A percentile compares a stretch with the other conserved stretches of the same genome.
phyloP scores from a whole-genome alignment of 2,329 filamentous ascomycete genomes.

The Nemania sp. region DNA sequence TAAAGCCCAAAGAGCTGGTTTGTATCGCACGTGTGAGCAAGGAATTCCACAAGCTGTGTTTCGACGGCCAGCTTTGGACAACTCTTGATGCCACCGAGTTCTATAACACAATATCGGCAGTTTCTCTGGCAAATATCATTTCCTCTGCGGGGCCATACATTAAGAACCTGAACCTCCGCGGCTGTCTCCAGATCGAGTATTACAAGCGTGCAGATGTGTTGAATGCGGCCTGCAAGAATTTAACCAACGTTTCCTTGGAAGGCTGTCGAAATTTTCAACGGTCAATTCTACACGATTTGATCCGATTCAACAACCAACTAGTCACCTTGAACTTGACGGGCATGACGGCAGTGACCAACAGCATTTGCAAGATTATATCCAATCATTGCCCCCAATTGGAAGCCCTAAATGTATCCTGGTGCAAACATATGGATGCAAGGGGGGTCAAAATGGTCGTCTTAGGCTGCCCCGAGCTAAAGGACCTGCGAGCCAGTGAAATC shows the following conservation, averaged over 20 bases:
- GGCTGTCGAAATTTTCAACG: slow-evolving; percentile 84
- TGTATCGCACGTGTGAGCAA: slow-evolving; percentile 76
- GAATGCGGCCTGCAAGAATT: slow-evolving; percentile 81
- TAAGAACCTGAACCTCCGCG: slow-evolving; percentile 84
- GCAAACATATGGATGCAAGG: slow-evolving; percentile 77
- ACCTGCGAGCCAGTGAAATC: slow-evolving; percentile 82
- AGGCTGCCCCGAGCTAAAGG: slow-evolving; percentile 71
- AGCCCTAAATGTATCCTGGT: slow-evolving; percentile 90
- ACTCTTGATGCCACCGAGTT: slow-evolving; percentile 83
- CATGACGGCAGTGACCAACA: slow-evolving; percentile 76
- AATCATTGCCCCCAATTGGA: slow-evolving; percentile 81
- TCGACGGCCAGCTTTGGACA: slow-evolving; percentile 93
- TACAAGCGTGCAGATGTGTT: slow-evolving; percentile 77
- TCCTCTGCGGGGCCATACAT: slow-evolving; percentile 85
- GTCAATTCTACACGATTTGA: slow-evolving; percentile 75
- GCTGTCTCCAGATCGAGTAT: slow-evolving; percentile 86
- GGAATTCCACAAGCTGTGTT: slow-evolving; percentile 79
- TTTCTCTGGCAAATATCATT: slow-evolving; percentile 83
- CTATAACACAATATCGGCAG: slow-evolving; percentile 83
- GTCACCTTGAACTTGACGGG: slow-evolving; percentile 87
- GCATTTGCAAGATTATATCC: slow-evolving; percentile 83
- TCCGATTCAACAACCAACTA: slow-evolving; percentile 73
- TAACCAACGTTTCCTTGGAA: slow-evolving; percentile 85
- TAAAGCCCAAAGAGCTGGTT: slow-evolving; percentile 80
- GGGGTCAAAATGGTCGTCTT: slow-evolving; percentile 75